Evolutionary conservation across 2,329 filamentous ascomycete species (phyloP), one percentile per base, ranked within the genome.

Genomic region (Dothidotthia symphoricarpi): DNA sequence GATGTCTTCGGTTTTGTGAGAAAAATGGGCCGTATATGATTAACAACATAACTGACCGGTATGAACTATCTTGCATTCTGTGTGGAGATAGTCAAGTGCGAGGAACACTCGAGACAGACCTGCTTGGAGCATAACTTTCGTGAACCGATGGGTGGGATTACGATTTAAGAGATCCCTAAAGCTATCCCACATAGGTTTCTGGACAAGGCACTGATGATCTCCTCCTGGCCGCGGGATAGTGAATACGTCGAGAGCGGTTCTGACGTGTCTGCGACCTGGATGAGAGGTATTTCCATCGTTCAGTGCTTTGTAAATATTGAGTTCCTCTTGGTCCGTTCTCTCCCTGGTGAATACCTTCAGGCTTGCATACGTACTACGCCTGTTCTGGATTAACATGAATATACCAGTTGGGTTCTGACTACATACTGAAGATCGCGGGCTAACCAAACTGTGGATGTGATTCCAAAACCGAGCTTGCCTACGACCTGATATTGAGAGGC

Each of bases 1-100:
- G 39, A 75, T 69, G 31, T 74, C 69, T 66, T 43, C 33, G 31
- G 36, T 34, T 22, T 31, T 31, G 27, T 34, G 7, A 29, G n/a
- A n/a, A n/a, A n/a, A n/a, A n/a, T n/a, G n/a, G n/a, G n/a, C n/a
- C n/a, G n/a, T n/a, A n/a, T n/a, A n/a, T n/a, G n/a, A n/a, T n/a
- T n/a, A n/a, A 36, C 12, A 37, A 19, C 10, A 33, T 28, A 7
- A 14, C 19, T 28, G 32, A 70, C 69, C 69, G 33, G 68, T 74
- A 49, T 75, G 72, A 15, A 72, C 61, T 39, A 75, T 50, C 24
- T 67, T 65, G 53, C 64, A 68, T 46, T 72, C 65, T 4, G 58
- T 62, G 45, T 74, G 70, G 26, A 74, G 47, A 30, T 52, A 54
- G 28, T 74, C 68, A 4, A 74, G 61, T 13, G 69, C 70, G 25